phyloP scores from a whole-genome alignment of 2,329 filamentous ascomycete genomes.

The Microcyclospora pomicola region DNA sequence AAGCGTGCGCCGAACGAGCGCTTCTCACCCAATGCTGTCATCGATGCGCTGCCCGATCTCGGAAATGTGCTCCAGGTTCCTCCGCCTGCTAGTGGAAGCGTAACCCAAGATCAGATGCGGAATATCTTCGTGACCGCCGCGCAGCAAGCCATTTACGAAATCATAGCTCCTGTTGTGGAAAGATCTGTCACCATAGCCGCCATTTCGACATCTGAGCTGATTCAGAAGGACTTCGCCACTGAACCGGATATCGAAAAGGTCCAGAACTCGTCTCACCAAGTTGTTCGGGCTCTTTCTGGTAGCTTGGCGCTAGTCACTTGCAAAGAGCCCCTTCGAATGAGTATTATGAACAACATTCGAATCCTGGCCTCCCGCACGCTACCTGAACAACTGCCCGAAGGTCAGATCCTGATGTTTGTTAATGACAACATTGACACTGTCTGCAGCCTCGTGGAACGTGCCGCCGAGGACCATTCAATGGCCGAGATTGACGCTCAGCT shows the following conservation, averaged over 20 bases:
- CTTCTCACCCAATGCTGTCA: constrained; percentile 63
- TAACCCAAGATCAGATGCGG: constrained; percentile 52
- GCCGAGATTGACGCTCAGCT: constrained; percentile 93
- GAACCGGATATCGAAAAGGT: constrained; percentile 82
- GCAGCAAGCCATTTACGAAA: constrained; percentile 82
- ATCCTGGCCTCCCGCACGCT: constrained; percentile 52
- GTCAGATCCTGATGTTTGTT: constrained; percentile 94
- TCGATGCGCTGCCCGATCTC: constrained; percentile 71
- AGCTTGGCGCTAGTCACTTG: constrained; percentile 94
- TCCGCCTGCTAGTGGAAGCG: constrained; percentile 61
- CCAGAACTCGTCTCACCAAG: constrained; percentile 73
- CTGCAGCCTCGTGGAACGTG: constrained; percentile 87
- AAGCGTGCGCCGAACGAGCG: constrained; percentile 51
- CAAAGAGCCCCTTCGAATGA: constrained; percentile 90
- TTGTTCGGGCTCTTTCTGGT: constrained; percentile 89
- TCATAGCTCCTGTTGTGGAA: constrained; percentile 94
- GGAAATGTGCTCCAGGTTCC: constrained; percentile 58
- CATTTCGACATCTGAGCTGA: constrained; percentile 89
- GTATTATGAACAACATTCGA: constrained; percentile 96
- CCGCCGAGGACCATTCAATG: constrained; percentile 82
- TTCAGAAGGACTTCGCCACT: constrained; percentile 90
- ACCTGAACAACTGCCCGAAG: constrained; percentile 69
- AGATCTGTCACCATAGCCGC: constrained; percentile 95
- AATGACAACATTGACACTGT: constrained; percentile 94
- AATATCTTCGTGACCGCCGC: constrained; percentile 75